phyloP scores from a whole-genome alignment of 1,284 basidiomycete genomes.

The Schizophyllum commune region DNA sequence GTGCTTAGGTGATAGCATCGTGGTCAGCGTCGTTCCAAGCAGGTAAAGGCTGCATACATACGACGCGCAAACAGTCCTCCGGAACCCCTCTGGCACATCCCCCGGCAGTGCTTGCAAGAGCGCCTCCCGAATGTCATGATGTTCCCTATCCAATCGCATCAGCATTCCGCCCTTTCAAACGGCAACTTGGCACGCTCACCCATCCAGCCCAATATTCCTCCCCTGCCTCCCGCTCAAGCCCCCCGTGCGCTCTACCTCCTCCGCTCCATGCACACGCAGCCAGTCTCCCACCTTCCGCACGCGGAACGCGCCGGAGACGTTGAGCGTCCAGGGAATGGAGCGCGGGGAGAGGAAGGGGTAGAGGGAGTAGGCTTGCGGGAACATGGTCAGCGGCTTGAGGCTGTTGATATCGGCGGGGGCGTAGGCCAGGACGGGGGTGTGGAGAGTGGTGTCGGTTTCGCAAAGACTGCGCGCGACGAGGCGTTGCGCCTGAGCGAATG shows the following conservation, averaged over 20 bases:
- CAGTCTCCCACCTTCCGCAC: conserved; percentile 54
- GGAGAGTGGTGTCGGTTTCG: conserved; percentile 19
- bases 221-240: conserved; percentile 28
- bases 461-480: conserved; percentile 42
- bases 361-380: conserved; percentile 22
- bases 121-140: conserved; percentile 11
- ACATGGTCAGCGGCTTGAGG: conserved; percentile 19
- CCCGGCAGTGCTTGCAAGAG: conserved; percentile 6
- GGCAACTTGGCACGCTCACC: conserved; percentile 21
- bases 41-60: conserved; percentile 21
- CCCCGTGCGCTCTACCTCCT: conserved; percentile 28
- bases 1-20: conserved; percentile 29
- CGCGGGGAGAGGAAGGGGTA: conserved; percentile 56
- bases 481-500: conserved; percentile 36
- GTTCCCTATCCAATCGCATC: conserved; percentile 11
- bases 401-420: conserved; percentile 25
- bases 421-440: conserved; percentile 27
- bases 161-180: conserved; percentile 7
- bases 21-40: background rate
- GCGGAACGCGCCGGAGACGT: conserved; percentile 41
- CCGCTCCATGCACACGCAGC: conserved; percentile 30
- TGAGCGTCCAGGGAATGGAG: conserved; percentile 39
- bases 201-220: conserved; percentile 22
- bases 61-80: conserved; percentile 36
- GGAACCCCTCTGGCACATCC: conserved; percentile 4